Conservation (phyloP, 495 filamentous ascomycete species). For the Aspergillus steynii region DNA sequence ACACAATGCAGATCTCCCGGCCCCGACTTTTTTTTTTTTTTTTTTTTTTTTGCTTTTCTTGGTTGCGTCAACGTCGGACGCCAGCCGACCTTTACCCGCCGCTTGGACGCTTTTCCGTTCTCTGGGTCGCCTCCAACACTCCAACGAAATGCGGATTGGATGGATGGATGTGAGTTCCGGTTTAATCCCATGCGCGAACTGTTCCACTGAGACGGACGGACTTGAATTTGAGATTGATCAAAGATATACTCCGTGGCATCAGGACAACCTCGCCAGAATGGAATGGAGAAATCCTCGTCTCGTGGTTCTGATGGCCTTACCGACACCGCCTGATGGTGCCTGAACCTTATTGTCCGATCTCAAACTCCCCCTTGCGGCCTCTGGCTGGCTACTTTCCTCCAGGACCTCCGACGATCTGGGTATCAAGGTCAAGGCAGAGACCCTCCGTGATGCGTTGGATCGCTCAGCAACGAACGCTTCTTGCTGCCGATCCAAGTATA, state of each 20-base stretch:
- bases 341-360: neutral
- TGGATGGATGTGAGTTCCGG: neutral
- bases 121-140: neutral
- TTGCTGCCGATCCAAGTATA: neutral
- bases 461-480: neutral
- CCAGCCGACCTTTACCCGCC: too few relatives aligned
- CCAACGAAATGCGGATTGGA: neutral
- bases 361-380: neutral
- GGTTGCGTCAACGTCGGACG: neutral
- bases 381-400: neutral
- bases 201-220: neutral
- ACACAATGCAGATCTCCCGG: slow-evolving; percentile 1
- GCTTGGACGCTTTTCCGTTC: neutral
- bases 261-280: neutral
- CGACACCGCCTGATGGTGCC: neutral
- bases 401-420: neutral
- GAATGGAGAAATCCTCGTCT: too few relatives aligned
- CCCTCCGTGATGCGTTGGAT: neutral
- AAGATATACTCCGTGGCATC: too few relatives aligned
- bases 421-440: neutral
- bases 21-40: neutral
- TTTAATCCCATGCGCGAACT: neutral
- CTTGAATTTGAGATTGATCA: neutral
- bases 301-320: neutral
- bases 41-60: neutral